Evolutionary conservation across 2,329 filamentous ascomycete genomes (phyloP).

Genomic region (Knufia petricola): DNA sequence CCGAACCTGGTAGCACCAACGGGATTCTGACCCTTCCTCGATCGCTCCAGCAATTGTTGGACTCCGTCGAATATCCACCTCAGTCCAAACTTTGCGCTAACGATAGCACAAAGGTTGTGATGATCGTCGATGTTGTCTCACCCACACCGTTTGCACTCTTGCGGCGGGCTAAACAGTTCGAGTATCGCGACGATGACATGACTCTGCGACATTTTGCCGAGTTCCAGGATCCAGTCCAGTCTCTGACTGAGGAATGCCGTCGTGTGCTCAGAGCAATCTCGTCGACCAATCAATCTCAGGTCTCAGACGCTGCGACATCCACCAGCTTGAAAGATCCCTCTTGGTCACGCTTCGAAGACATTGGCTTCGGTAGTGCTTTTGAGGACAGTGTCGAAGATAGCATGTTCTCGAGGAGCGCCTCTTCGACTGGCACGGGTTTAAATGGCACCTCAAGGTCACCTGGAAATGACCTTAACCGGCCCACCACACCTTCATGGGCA

Average conservation of each 20-base stretch:
- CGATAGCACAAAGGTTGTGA: constrained; percentile 78
- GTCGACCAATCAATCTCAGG: constrained; percentile 73
- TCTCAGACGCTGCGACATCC: constrained; percentile 59
- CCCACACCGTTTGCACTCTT: constrained; percentile 87
- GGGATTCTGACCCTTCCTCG: constrained; percentile 80
- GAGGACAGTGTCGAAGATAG: constrained; percentile 62
- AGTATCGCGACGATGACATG: constrained; percentile 80
- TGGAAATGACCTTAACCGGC: constrained; percentile 56
- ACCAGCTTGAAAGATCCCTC: constrained; percentile 73
- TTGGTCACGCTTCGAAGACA: constrained; percentile 93
- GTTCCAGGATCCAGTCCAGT: constrained; percentile 78
- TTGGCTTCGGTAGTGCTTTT: constrained; percentile 72
- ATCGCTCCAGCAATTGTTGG: constrained; percentile 79
- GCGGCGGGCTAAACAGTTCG: constrained; percentile 84
- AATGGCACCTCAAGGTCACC: constrained; percentile 3
- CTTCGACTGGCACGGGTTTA: not conserved
- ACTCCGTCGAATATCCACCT: constrained; percentile 91
- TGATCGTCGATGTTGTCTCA: constrained; percentile 93
- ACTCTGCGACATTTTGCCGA: constrained; percentile 78
- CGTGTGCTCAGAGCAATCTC: constrained; percentile 85
- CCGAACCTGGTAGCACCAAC: constrained; percentile 60
- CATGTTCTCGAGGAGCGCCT: constrained; percentile 41
- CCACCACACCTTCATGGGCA: constrained; percentile 95
- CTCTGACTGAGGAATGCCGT: constrained; percentile 86
- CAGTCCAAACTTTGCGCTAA: constrained; percentile 65